These are phyloP conservation scores for Nicotiana knightiana DNA, from an alignment of 257 asterid genomes.

Conservation along the genomic window DNA sequence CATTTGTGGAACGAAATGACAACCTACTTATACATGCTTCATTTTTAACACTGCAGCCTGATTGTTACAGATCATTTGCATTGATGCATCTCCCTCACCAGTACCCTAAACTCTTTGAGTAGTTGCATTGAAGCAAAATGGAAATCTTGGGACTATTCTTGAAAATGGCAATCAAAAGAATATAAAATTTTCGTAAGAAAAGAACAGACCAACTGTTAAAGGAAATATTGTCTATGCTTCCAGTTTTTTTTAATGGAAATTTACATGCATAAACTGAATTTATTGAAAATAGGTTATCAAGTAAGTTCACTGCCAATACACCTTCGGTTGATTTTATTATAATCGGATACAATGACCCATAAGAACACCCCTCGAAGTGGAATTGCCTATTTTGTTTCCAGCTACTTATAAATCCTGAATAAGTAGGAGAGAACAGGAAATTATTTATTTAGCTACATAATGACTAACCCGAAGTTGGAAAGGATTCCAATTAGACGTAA, in stretches of 20 bases:
- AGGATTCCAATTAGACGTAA: constrained; percentile 65
- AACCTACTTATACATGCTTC: not conserved
- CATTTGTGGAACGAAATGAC: not conserved
- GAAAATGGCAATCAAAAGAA: constrained; percentile 1
- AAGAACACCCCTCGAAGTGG: constrained; percentile 7
- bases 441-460: not conserved
- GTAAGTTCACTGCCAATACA: not conserved
- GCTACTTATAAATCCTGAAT: not conserved
- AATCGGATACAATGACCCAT: not conserved
- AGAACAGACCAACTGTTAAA: not conserved
- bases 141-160: not conserved
- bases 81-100: not conserved
- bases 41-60: not conserved
- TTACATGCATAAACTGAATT: not conserved
- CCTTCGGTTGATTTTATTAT: not conserved
- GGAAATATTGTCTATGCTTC: not conserved
- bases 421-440: constrained; percentile 1
- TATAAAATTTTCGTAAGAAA: not conserved
- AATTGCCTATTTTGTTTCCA: not conserved
- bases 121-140: not conserved
- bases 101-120: not conserved
- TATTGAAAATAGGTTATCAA: not conserved
- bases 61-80: not conserved
- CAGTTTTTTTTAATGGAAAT: not conserved
- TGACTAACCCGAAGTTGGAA: constrained; percentile 62